These are phyloP conservation scores for Neurospora crassa DNA, from an alignment of 2,329 filamentous ascomycete species.

Conservation along the genomic window DNA sequence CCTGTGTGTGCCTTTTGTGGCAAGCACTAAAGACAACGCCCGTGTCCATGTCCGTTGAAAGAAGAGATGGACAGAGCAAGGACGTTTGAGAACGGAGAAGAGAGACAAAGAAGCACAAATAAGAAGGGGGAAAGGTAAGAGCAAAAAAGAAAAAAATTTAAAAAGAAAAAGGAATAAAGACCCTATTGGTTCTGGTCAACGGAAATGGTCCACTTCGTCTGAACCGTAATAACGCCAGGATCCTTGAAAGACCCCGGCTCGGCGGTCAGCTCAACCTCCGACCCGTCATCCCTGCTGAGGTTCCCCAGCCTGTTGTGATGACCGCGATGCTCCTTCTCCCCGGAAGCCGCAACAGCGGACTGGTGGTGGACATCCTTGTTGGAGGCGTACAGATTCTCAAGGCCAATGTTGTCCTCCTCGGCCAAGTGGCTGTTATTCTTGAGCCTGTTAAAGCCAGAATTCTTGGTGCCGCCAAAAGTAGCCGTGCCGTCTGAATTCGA, in stretches of 20 bases:
- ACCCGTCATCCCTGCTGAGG: slow-evolving; percentile 9
- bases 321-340: not conserved
- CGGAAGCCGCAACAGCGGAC: slow-evolving; percentile 3
- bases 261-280: slow-evolving; percentile 8
- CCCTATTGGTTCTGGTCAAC: not conserved
- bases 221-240: slow-evolving; percentile 9
- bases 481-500: slow-evolving; percentile 1
- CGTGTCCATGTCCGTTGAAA: not conserved
- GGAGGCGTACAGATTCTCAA: slow-evolving; percentile 12
- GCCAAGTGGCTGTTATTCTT: slow-evolving; percentile 1
- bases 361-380: slow-evolving; percentile 11
- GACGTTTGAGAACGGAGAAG: not conserved
- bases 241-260: not conserved
- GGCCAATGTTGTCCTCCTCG: slow-evolving; percentile 3
- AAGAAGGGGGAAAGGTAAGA: not conserved
- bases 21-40: not conserved
- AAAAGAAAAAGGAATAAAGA: not conserved
- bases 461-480: slow-evolving; percentile 2
- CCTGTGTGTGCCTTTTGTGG: not conserved
- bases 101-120: not conserved
- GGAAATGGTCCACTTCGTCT: slow-evolving; percentile 13
- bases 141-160: not conserved
- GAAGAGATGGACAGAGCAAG: not conserved
- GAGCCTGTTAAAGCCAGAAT: slow-evolving; percentile 9
- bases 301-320: not conserved